phyloP scores from a whole-genome alignment of 176 grass and related monocot genomes.

The Cocos nucifera region DNA sequence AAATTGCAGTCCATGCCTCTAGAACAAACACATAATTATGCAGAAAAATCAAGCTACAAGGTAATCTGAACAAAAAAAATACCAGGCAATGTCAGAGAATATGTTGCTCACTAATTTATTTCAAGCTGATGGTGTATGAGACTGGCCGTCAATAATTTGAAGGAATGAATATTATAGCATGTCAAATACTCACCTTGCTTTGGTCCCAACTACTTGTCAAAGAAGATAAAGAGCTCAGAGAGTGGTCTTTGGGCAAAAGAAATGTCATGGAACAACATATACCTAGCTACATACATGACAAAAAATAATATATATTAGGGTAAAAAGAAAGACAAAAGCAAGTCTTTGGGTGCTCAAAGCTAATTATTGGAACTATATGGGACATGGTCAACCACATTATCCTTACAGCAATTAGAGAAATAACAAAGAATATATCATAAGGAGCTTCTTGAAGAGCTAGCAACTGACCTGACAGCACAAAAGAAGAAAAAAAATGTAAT shows the following conservation, averaged over 20 bases:
- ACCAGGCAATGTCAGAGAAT: too few relatives aligned
- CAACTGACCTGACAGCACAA: slow-evolving; percentile 6
- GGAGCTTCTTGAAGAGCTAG: slow-evolving; percentile 5
- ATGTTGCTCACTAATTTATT: too few relatives aligned
- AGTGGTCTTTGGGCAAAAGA: not conserved
- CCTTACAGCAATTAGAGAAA: slow-evolving; percentile 13
- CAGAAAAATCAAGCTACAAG: too few relatives aligned
- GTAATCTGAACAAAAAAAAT: too few relatives aligned
- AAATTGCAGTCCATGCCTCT: too few relatives aligned
- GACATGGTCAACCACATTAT: not conserved
- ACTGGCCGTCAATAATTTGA: too few relatives aligned
- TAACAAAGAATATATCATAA: slow-evolving; percentile 5
- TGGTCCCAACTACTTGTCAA: not conserved
- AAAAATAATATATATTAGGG: not conserved
- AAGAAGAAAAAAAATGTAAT: not conserved
- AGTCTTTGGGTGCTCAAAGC: too few relatives aligned
- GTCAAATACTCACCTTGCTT: slow-evolving; percentile 2
- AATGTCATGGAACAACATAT: slow-evolving; percentile 6
- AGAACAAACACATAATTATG: too few relatives aligned
- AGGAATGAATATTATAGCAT: not conserved
- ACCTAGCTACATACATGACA: not conserved
- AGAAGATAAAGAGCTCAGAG: not conserved
- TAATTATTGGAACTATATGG: too few relatives aligned
- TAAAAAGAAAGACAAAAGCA: too few relatives aligned
- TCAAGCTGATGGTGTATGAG: too few relatives aligned